Conservation (phyloP, 2,329 filamentous ascomycete species). For the Xylaria sp. region DNA sequence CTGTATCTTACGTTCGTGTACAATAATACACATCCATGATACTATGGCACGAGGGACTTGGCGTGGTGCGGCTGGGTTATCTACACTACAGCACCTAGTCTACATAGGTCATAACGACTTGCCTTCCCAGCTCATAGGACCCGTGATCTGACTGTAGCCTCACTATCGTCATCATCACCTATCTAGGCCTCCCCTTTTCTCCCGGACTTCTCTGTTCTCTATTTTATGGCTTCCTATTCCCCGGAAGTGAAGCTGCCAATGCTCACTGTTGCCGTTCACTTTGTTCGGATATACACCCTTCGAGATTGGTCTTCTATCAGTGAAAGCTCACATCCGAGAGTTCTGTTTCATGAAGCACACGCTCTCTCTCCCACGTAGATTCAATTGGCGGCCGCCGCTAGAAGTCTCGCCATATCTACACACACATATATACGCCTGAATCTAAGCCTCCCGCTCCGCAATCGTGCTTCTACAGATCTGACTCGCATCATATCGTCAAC, state of each 20-base stretch:
- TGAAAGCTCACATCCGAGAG: slow-evolving; percentile 3
- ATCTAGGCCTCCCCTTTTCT: neutral
- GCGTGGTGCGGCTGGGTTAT: neutral
- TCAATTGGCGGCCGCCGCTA: slow-evolving; percentile 1
- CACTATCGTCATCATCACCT: neutral
- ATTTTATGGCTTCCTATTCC: neutral
- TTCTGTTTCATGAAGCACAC: slow-evolving; percentile 12
- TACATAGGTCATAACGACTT: neutral
- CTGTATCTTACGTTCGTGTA: neutral
- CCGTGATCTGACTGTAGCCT: slow-evolving; percentile 27
- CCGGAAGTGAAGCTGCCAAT: neutral
- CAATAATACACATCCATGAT: neutral
- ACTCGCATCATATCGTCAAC: neutral
- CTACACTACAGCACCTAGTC: too few relatives aligned
- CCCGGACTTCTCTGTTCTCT: neutral
- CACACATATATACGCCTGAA: neutral
- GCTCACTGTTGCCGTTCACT: neutral
- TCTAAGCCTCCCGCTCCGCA: slow-evolving; percentile 34
- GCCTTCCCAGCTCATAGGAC: slow-evolving; percentile 18
- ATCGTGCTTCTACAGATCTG: slow-evolving; percentile 21
- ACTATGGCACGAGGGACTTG: too few relatives aligned
- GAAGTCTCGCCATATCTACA: slow-evolving; percentile 12
- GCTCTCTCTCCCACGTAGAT: slow-evolving; percentile 5
- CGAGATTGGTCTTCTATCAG: neutral
- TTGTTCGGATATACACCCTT: neutral